Evolutionary conservation across 176 grass and related monocot genomes (phyloP), one percentile per base, ranked within the genome.

Genomic region (Phyllostachys edulis): DNA sequence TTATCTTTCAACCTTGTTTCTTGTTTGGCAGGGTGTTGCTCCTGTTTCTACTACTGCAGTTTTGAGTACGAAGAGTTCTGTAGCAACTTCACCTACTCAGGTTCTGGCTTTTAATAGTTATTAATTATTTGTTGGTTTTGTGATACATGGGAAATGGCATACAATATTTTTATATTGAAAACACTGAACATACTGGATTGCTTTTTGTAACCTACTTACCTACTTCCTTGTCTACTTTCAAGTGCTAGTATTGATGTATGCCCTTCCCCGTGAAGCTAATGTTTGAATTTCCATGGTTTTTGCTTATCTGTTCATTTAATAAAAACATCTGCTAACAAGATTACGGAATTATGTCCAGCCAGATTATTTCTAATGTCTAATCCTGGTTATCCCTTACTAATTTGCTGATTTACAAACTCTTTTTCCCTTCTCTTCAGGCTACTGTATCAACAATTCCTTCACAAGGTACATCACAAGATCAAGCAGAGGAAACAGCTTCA

Each of bases 1-100:
- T 73, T 60, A 60, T 34, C 74, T 17, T 78, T 73, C 15, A 84
- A 41, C 82, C 67, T 76, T 76, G 27, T 73, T 88, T 91, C 55
- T 78, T 95, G 36, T 77, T 77, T 95, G 57, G 55, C 88, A 98
- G 93, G 93, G 96, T 77, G 82, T 87, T 89, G 42, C 77, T 87
- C 69, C 89, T 95, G 76, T 95, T 94, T 85, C 93, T 29, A 89
- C 88, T 49, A 90, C 32, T 76, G 67, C 90, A 34, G 89, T 94
- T 77, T 83, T 86, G 82, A 87, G 90, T 67, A 75, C 85, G 0
- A 96, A 96, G 91, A 96, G 82, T 82, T 88, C 91, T 34, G 66
- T 86, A 70, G 84, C 87, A 64, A 91, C 81, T 87, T 87, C 89
- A 55, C 76, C 85, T 69, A 86, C 86, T 80, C 91, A 94, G 89